Base-by-base conservation (phyloP, 1,139 yeast genomes). In the Debaryomyces subglobosus region DNA sequence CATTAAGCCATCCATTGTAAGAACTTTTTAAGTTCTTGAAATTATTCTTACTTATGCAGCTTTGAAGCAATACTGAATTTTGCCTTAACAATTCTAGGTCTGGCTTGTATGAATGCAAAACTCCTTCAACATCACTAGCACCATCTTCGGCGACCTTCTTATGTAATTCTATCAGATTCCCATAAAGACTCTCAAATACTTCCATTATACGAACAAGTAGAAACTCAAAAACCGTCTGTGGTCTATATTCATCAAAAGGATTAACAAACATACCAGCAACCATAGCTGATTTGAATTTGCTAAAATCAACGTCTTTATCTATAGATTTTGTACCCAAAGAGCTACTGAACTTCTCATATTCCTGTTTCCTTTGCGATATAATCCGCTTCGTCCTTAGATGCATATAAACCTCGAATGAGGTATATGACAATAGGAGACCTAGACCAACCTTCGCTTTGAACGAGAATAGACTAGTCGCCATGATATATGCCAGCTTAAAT, bases 181-280 rank as follows among this genome's bases (percentile, higher is more conserved):
- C 83, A 45, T 85, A 84, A 35, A 79, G 72, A 47, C 79, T 69
- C 57, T 87, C 89, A 55, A 86, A 78, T 5, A 89, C 63, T 62
- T 91, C 97, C 52, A 84, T 65, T 4, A 89, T 53, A 27, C 97
- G 71, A 50, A 91, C 88, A 39, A 81, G 71, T 32, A 89, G 69
- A 66, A 91, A 92, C 68, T 92, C 97, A 63, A 89, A 88, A 5
- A 90, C 78, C 0, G 97, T 90, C 66, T 91, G 97, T 3, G 92
- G 86, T 43, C 97, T 74, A 63, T 92, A 92, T 61, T 92, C 97
- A n/a, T 79, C 80, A 62, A 92, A 92, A 2, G 98, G 98, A 61
- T 92, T 92, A 47, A 89, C 95, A 67, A 81, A 92, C 62, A 91
- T 75, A 6, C 97, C 97, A 9, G 83, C 81, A 0, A 92, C 78